Conservation (phyloP, 2,329 filamentous ascomycete species). For the Microsporum ferrugineum region DNA sequence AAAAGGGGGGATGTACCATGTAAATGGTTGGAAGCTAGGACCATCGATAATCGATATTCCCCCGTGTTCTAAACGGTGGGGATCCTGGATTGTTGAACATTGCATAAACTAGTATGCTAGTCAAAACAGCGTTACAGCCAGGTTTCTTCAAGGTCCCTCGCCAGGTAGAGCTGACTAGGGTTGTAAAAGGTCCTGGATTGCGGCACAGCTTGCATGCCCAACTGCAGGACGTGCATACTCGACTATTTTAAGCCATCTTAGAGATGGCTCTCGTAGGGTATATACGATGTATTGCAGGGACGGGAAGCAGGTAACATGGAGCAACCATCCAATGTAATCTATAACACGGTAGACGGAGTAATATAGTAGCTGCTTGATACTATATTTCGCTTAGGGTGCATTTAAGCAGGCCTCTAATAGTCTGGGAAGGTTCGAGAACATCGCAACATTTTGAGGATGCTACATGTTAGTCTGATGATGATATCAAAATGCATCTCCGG, state of each 20-base stretch:
- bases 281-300: background rate
- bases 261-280: background rate
- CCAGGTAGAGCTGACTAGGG: background rate
- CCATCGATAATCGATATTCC: background rate
- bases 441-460: background rate
- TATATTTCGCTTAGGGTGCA: background rate
- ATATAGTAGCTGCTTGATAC: background rate
- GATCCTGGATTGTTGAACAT: background rate
- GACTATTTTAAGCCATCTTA: background rate
- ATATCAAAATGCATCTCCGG: background rate
- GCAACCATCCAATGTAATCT: background rate
- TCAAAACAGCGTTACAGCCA: background rate
- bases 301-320: background rate
- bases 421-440: background rate
- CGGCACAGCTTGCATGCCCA: background rate
- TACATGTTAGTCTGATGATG: background rate
- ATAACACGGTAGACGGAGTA: background rate
- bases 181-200: background rate
- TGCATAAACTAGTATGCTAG: background rate
- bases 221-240: background rate
- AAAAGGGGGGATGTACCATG: background rate
- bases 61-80: background rate
- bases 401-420: background rate
- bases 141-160: background rate
- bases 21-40: background rate